Evolutionary conservation across 768 basidiomycete genomes (phyloP), one percentile per base, ranked within the genome.

Genomic region (Neoboletus brunneissimus): DNA sequence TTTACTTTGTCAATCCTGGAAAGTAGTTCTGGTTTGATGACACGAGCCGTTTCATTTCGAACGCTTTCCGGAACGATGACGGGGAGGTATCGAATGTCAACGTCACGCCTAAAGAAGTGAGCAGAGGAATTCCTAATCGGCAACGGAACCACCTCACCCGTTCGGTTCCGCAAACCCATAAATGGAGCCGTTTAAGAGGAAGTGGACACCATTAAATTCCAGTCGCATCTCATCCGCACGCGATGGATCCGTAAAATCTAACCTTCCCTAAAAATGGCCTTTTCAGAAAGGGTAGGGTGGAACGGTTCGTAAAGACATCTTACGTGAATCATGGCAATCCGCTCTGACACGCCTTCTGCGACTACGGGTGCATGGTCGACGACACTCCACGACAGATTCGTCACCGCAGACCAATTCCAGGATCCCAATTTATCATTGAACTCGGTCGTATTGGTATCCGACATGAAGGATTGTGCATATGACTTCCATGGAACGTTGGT

Each of bases 151-250:
- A 29, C 62, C 78, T 59, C 59, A 91, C 90, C 84, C 85, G 18
- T 68, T 64, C 5, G 85, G 80, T 60, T 83, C 80, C 18, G 86
- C 88, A 48, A 89, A 77, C 2, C 88, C 91, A 64, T 85, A 89
- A n/a, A 94, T 80, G 0, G 88, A 80, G 0, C 91, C 91, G 53
- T 88, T 87, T 25, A 77, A 68, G 12, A 88, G 62, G 65, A 91
- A 86, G 69, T 92, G 90, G 23, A 92, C 76, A 1, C 88, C 91
- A 66, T 88, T 86, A 58, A 93, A 85, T 57, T 91, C 87, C 2
- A 91, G 72, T 34, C 81, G 77, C 42, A 90, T 68, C 47, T 88
- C 85, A 45, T 84, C 84, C 0, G 75, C 69, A 5, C 70, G 79
- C n/a, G 69, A 67, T 8, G 75, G 63, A 59, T 86, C 80, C 15